Base-by-base conservation (phyloP, 164 flowering plant species). In the Dillenia turbinata region DNA sequence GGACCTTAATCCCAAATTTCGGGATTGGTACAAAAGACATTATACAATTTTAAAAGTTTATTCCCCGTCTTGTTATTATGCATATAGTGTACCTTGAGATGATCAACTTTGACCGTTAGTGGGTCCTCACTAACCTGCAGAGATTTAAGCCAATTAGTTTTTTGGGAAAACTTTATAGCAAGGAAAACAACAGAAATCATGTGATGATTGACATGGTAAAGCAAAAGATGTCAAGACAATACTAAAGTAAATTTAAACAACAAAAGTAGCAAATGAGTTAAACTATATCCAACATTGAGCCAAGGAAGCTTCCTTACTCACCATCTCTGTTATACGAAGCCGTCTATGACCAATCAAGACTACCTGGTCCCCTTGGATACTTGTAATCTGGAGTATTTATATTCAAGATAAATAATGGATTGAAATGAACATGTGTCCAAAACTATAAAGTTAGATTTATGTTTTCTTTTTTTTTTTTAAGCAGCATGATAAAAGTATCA, bases 51-150 rank as follows among this genome's bases (percentile, higher is more conserved):
- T 33, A 33, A 33, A 26, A 33, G 5, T 33, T 33, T 33, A 33
- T 6, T 33, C 40, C 40, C 40, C 4, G 40, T 7, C 6, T 33
- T 33, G 52, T 6, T 66, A 43, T 44, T 58, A 3, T 9, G 24
- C n/a, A 22, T 33, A 65, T 26, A 47, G 15, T 78, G 54, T 76
- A 69, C 99, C 99, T 95, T 89, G 62, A 92, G 87, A 77, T 95
- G 97, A 76, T 95, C 99, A 57, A 95, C 94, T 82, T 88, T 91
- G 65, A 95, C 99, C 0, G 87, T 90, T n/a, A 95, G 94, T 16
- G 97, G 97, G 60, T 90, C 96, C 77, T 89, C 99, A 49, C 75
- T 75, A 54, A 84, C 97, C 99, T 95, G 86, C 48, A 66, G 44
- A 64, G 40, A 49, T 12, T 40, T 47, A 53, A 14, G 51, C 26